Conservation (phyloP, 345 rosid genomes). For the Passiflora organensis region DNA sequence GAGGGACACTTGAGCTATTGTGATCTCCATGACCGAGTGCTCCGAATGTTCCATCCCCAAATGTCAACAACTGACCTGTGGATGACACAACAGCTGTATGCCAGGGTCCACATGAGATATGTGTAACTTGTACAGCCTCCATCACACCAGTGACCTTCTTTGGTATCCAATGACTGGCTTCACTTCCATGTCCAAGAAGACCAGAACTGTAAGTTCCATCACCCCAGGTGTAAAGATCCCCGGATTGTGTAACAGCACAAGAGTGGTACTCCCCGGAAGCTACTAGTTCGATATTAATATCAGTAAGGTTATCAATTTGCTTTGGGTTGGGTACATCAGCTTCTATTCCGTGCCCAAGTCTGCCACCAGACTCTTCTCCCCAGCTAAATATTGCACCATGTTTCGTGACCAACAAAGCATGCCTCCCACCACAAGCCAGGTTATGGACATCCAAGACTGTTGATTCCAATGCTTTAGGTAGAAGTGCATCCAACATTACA, state of each 20-base stretch:
- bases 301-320: conserved; percentile 54
- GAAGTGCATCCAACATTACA: conserved; percentile 44
- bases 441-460: conserved; percentile 58
- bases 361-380: conserved; percentile 85
- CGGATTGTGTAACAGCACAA: conserved; percentile 66
- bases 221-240: conserved; percentile 94
- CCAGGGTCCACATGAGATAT: conserved; percentile 80
- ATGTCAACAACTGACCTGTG: conserved; percentile 71
- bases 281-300: conserved; percentile 53
- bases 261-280: conserved; percentile 92
- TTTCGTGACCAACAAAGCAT: conserved; percentile 74
- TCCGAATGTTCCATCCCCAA: conserved; percentile 95
- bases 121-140: conserved; percentile 50
- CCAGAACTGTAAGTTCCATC: conserved; percentile 62
- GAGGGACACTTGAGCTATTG: conserved; percentile 50
- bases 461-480: conserved; percentile 76
- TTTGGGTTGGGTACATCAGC: conserved; percentile 51
- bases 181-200: conserved; percentile 79
- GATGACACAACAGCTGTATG: conserved; percentile 79
- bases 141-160: conserved; percentile 53
- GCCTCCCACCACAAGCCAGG: conserved; percentile 80
- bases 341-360: conserved; percentile 82
- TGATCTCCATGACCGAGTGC: conserved; percentile 84
- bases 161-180: conserved; percentile 74
- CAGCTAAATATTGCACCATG: conserved; percentile 86